These are phyloP conservation scores for Ruellia speciosa DNA, from an alignment of 305 asterid species.

Conservation along the genomic window DNA sequence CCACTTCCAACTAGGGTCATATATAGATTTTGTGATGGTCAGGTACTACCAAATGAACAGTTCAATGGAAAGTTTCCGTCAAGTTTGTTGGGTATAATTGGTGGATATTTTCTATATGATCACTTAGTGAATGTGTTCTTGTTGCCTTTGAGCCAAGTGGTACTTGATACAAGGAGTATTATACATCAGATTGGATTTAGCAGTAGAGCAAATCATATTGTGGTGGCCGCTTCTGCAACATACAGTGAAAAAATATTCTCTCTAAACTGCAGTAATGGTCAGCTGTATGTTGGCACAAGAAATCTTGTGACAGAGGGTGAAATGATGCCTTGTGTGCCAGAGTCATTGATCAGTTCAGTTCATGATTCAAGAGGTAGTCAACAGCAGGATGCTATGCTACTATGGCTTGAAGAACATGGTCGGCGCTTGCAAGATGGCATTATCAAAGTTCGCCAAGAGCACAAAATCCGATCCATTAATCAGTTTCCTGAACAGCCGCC, in stretches of 20 bases:
- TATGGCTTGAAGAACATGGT: constrained; percentile 91
- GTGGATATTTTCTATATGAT: constrained; percentile 71
- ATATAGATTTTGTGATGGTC: constrained; percentile 83
- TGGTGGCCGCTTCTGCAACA: constrained; percentile 61
- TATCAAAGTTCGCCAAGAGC: constrained; percentile 48
- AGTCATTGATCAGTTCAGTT: constrained; percentile 39
- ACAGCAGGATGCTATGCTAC: constrained; percentile 75
- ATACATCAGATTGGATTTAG: constrained; percentile 35
- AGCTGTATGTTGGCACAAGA: constrained; percentile 69
- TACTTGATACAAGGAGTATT: constrained; percentile 34
- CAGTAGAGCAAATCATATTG: constrained; percentile 38
- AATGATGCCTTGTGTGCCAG: constrained; percentile 86
- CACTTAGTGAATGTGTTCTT: constrained; percentile 72
- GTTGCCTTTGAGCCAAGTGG: constrained; percentile 58
- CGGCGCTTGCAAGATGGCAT: constrained; percentile 63
- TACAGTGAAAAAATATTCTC: constrained; percentile 54
- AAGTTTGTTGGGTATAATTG: constrained; percentile 71
- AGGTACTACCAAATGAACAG: constrained; percentile 39
- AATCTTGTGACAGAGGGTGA: constrained; percentile 57
- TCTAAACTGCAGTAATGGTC: constrained; percentile 68
- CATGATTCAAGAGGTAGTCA: constrained; percentile 35
- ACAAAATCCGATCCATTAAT: constrained; percentile 53
- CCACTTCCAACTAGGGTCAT: constrained; percentile 84
- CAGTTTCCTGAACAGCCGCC: constrained; percentile 70
- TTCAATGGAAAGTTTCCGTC: constrained; percentile 27